These are phyloP conservation scores for Kwoniella mangroviensis DNA, from an alignment of 768 basidiomycete genomes.

Conservation along the genomic window DNA sequence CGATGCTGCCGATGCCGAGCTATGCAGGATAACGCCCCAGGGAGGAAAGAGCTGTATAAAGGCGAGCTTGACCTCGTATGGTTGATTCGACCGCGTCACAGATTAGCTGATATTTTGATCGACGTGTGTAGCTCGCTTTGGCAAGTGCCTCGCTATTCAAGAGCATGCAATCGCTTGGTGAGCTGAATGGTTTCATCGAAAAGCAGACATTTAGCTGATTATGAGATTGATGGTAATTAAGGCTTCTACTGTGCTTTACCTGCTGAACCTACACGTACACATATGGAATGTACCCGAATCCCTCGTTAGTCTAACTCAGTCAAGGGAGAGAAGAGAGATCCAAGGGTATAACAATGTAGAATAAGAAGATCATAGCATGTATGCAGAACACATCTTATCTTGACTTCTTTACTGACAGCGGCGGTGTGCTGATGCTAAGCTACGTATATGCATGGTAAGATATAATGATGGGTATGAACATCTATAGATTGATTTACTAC, in stretches of 20 bases:
- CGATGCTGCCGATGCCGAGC: constrained; percentile 40
- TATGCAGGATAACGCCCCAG: constrained; percentile 43
- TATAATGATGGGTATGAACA: not conserved
- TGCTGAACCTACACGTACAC: constrained; percentile 50
- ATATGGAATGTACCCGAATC: constrained; percentile 53
- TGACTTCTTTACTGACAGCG: not conserved
- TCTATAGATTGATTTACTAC: not conserved
- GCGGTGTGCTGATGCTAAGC: not conserved
- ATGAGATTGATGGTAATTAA: too few relatives aligned
- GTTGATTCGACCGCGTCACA: not conserved
- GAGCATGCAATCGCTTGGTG: constrained; percentile 54
- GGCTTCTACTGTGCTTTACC: constrained; percentile 54
- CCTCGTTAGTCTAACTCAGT: constrained; percentile 28
- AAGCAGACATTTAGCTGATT: not conserved
- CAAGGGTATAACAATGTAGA: not conserved
- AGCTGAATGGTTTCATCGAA: constrained; percentile 9
- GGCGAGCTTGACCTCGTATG: constrained; percentile 30
- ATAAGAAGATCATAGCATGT: not conserved
- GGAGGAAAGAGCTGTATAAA: constrained; percentile 52
- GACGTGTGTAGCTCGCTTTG: constrained; percentile 38
- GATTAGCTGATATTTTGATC: not conserved
- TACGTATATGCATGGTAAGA: constrained; percentile 3
- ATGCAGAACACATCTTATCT: constrained; percentile 3
- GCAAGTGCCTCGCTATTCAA: constrained; percentile 50
- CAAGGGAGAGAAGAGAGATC: not conserved